Percentiles rank a stretch among this genome's conserved stretches.
These are phyloP conservation scores for Flaveria ramosissima DNA, from an alignment of 129 eudicot species.

Conservation along the genomic window DNA sequence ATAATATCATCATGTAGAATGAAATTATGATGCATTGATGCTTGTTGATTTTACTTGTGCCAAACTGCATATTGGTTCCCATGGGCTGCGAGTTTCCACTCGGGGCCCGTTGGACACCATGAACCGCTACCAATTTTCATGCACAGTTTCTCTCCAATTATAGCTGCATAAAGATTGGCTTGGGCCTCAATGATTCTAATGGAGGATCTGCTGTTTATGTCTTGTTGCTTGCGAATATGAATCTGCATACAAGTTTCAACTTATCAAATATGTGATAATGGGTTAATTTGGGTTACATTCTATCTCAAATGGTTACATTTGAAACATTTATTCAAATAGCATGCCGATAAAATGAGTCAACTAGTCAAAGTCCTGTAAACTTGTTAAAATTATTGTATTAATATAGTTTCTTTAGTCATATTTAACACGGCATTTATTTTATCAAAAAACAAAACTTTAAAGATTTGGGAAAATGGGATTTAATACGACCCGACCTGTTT, in stretches of 20 bases:
- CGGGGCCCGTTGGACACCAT: constrained; percentile 80
- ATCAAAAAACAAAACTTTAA: background rate
- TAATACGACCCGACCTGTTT: background rate
- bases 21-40: background rate
- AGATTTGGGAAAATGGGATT: background rate
- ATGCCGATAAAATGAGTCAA: background rate
- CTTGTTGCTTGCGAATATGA: constrained; percentile 60
- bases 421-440: background rate
- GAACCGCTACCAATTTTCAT: constrained; percentile 91
- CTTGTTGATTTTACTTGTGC: constrained; percentile 48
- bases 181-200: constrained; percentile 73
- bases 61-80: constrained; percentile 91
- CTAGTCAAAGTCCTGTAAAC: no score
- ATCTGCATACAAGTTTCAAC: constrained; percentile 47
- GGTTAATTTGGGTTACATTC: background rate
- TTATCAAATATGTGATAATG: constrained; percentile 6
- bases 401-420: background rate
- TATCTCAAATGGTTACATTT: background rate
- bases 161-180: constrained; percentile 78
- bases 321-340: background rate
- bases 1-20: constrained; percentile 11
- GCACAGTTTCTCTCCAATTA: constrained; percentile 67
- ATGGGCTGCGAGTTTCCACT: constrained; percentile 80
- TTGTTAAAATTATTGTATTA: no score
- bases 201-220: constrained; percentile 69